Evolutionary conservation across 208 protist genomes (phyloP).

Genomic region (Trypanosomatidae sp.): DNA sequence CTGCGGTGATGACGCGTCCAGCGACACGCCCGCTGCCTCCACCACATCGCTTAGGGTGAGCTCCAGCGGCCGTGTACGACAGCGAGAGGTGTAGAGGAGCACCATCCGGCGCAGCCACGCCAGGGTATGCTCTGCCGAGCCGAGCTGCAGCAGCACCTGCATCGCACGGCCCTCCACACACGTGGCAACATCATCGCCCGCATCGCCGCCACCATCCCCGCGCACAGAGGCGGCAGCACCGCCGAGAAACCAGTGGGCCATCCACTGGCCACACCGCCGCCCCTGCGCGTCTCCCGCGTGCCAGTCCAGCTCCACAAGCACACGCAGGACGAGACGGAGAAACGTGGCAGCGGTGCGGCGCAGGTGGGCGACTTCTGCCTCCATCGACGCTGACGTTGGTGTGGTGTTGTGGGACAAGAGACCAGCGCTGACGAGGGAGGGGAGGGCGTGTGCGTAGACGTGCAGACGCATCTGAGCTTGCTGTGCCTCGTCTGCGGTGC

Average conservation of each 20-base stretch:
- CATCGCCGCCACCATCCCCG: no score
- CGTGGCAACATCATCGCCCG: no score
- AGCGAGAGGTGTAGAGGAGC: slow-evolving; percentile 30
- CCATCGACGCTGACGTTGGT: background rate
- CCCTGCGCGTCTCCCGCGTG: slow-evolving; percentile 12
- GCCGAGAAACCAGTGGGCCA: slow-evolving; percentile 23
- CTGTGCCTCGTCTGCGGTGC: slow-evolving; percentile 10
- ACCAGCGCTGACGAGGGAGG: slow-evolving; percentile 2
- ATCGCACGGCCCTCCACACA: slow-evolving; percentile 23
- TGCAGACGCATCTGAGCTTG: slow-evolving; percentile 5
- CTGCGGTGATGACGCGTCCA: slow-evolving; percentile 1
- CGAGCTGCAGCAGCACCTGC: slow-evolving; percentile 25
- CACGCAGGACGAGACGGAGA: slow-evolving; percentile 11
- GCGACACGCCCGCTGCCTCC: slow-evolving; percentile 5
- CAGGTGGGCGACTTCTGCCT: slow-evolving; percentile 10
- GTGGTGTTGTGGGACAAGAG: background rate
- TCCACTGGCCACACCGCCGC: slow-evolving; percentile 17
- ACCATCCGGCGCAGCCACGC: slow-evolving; percentile 34
- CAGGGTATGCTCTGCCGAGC: background rate
- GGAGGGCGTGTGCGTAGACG: slow-evolving; percentile 17
- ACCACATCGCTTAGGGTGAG: slow-evolving; percentile 35
- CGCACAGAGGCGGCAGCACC: background rate
- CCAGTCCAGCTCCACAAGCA: slow-evolving; percentile 28
- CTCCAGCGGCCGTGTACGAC: slow-evolving; percentile 26
- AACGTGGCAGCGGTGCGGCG: slow-evolving; percentile 10